phyloP scores from a whole-genome alignment of 2,329 filamentous ascomycete genomes.

The Huntiella decipiens region DNA sequence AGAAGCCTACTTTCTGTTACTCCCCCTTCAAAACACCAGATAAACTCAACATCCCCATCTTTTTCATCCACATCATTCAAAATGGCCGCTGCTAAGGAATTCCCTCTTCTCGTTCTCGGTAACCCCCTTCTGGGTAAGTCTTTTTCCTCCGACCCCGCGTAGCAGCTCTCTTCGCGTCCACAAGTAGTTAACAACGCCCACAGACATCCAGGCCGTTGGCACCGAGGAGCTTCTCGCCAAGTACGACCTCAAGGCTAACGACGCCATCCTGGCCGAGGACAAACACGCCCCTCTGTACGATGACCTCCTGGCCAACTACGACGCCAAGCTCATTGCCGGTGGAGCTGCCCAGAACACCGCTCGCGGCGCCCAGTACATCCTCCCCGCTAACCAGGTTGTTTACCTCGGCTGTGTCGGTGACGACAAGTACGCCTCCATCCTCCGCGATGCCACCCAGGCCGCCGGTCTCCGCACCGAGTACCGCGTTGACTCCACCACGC shows the following conservation, averaged over 20 bases:
- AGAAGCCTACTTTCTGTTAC: background rate
- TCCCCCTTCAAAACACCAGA: background rate
- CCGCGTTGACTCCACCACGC: constrained; percentile 64
- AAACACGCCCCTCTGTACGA: constrained; percentile 84
- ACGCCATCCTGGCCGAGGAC: constrained; percentile 88
- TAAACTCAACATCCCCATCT: background rate
- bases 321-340: constrained; percentile 86
- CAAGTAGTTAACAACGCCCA: background rate
- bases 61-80: constrained; percentile 15
- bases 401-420: constrained; percentile 88
- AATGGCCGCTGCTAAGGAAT: constrained; percentile 65
- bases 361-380: constrained; percentile 88
- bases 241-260: constrained; percentile 87
- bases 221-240: constrained; percentile 73
- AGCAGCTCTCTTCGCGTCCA: background rate
- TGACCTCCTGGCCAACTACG: constrained; percentile 78
- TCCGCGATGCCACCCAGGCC: constrained; percentile 67
- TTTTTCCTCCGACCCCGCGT: background rate
- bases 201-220: constrained; percentile 80
- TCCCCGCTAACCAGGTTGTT: constrained; percentile 72
- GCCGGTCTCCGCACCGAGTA: constrained; percentile 90
- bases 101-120: constrained; percentile 80
- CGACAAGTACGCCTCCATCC: constrained; percentile 85
- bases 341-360: constrained; percentile 96
- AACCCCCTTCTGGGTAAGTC: constrained; percentile 81